phyloP scores from a whole-genome alignment of 1,284 basidiomycete species.

The Ceratobasidium sp. region DNA sequence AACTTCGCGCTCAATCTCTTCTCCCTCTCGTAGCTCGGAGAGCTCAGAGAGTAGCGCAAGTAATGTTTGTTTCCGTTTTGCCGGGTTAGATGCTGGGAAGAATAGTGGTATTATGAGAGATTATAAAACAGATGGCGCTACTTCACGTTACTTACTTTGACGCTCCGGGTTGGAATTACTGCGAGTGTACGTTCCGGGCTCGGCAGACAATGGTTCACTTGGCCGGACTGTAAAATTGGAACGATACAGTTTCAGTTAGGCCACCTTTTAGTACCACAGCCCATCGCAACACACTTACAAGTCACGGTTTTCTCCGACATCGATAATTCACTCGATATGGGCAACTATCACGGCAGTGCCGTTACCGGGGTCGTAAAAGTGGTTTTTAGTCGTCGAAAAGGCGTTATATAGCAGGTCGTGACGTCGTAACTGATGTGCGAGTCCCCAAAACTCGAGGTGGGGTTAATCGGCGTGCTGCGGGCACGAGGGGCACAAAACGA shows the following conservation, averaged over 20 bases:
- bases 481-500: too few species aligned
- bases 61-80: constrained; percentile 39
- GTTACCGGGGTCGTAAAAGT: constrained; percentile 45
- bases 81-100: constrained; percentile 14
- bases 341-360: constrained; percentile 39
- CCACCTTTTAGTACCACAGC: neutral
- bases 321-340: constrained; percentile 38
- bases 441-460: too few species aligned
- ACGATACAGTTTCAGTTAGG: constrained; percentile 1
- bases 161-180: constrained; percentile 7
- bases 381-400: constrained; percentile 9
- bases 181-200: constrained; percentile 11
- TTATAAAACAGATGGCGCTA: too few species aligned
- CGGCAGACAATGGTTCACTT: constrained; percentile 22
- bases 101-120: neutral
- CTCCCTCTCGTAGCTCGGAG: constrained; percentile 21
- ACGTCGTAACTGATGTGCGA: too few species aligned
- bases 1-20: constrained; percentile 21
- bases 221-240: constrained; percentile 14
- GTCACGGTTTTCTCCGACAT: constrained; percentile 42
- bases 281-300: constrained; percentile 10
- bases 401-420: constrained; percentile 35
- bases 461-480: too few species aligned
- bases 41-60: constrained; percentile 37
- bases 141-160: constrained; percentile 14